Conservation (phyloP, 768 basidiomycete species). For the Boletellus emodensis region DNA sequence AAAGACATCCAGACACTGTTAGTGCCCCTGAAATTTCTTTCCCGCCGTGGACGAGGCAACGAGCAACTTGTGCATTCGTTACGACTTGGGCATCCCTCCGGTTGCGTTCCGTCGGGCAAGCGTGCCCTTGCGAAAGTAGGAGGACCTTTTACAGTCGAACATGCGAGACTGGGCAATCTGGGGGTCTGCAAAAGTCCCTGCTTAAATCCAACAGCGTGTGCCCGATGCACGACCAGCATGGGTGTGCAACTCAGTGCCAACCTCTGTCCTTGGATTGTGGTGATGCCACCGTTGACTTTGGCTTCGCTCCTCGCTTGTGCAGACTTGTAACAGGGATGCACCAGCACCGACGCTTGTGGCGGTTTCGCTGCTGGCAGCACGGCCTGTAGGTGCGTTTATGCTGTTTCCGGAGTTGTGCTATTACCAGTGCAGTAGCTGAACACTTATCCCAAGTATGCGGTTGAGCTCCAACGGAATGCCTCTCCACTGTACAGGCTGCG, state of each 20-base stretch:
- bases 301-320: slow-evolving; percentile 5
- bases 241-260: not conserved
- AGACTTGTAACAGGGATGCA: not conserved
- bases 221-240: no score
- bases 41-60: no score
- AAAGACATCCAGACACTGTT: no score
- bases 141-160: no score
- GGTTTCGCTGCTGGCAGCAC: slow-evolving; percentile 47
- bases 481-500: slow-evolving; percentile 21
- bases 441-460: slow-evolving; percentile 8
- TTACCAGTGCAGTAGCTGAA: not conserved
- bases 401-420: not conserved
- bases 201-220: no score
- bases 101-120: no score
- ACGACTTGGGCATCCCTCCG: no score
- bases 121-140: no score
- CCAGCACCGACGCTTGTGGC: slow-evolving; percentile 3
- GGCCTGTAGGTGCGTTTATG: slow-evolving; percentile 24
- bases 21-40: no score
- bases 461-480: slow-evolving; percentile 23
- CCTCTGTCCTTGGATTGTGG: not conserved
- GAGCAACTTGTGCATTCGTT: no score
- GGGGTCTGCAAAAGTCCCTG: no score
- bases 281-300: slow-evolving; percentile 2
- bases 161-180: no score